Base-by-base conservation (phyloP, 768 basidiomycete genomes). In the Pholiota microspora region DNA sequence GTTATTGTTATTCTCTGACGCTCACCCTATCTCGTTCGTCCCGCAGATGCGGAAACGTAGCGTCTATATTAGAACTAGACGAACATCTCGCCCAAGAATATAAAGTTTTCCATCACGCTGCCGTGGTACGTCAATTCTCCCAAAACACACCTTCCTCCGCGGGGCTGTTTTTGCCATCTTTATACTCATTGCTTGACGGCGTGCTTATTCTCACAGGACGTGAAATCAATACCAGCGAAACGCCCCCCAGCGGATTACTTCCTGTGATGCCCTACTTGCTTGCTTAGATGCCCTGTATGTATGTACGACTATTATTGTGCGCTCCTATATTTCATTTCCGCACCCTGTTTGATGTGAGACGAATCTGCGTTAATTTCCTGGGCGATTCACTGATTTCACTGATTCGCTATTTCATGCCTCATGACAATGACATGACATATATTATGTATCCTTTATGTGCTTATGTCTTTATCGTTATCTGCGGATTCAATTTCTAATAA, bases 11-110 rank as follows among this genome's bases (percentile, higher is more conserved):
- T n/a, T n/a, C n/a, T n/a, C 35, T 24, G 29, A 28, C 10, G 28
- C 9, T 8, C 15, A 27, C 32, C 27, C 27, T 13, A 24, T 34
- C 42, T 36, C n/a, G 40, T 38, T 24, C 28, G 35, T 32, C 21
- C 24, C 57, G 40, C 53, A 94, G 94, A 59, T 98, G 96, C 68
- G 96, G 96, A 15, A 97, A 98, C 69, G 91, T 96, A 21, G 94
- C 95, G 28, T 94, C 92, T 25, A 94, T 98, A 63, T 78, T 98
- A 15, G 89, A 96, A 67, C 78, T 99, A 49, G 94, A 98, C 69
- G 97, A 98, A 62, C 80, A 94, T 62, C 81, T 98, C 27, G 84
- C 84, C 24, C 94, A 97, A 68, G 92, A 94, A 69, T 99, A 98
- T 74, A 96, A 95, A 66, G 94, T 96, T 15, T 98, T 99, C 71